Evolutionary conservation across 768 basidiomycete species (phyloP).

Genomic region (Saitozyma podzolica): DNA sequence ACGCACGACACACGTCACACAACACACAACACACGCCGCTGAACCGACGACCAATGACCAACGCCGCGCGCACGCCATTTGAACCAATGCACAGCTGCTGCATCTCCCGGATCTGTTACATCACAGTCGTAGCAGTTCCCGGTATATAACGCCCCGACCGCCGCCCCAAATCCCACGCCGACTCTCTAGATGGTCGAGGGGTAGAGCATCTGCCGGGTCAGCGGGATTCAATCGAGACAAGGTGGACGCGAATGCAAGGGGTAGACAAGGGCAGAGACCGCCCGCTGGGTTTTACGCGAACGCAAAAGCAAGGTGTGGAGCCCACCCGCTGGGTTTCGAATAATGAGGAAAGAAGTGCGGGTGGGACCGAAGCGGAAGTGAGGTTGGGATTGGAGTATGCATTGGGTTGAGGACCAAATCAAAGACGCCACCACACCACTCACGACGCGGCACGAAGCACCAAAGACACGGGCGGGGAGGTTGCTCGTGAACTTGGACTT

Average conservation of each 20-base stretch:
- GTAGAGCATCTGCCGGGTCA: conserved; percentile 51
- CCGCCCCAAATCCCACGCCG: not conserved
- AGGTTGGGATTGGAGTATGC: too few species aligned
- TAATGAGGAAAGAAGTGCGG: too few species aligned
- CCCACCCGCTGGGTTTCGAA: too few species aligned
- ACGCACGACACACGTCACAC: not conserved
- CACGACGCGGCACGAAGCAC: conserved; percentile 67
- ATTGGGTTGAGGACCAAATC: too few species aligned
- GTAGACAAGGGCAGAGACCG: too few species aligned
- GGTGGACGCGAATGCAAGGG: too few species aligned
- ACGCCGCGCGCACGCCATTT: too few species aligned
- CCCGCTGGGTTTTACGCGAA: too few species aligned
- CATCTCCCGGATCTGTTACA: conserved; percentile 35
- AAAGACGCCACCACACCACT: conserved; percentile 11
- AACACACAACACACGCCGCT: not conserved
- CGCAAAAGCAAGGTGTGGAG: too few species aligned
- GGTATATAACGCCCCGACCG: not conserved
- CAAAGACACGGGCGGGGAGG: conserved; percentile 91
- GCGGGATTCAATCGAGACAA: too few species aligned
- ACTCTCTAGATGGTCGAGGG: conserved; percentile 51
- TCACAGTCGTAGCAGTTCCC: conserved; percentile 26
- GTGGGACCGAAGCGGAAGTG: too few species aligned
- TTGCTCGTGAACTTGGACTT: conserved; percentile 95
- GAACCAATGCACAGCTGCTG: conserved; percentile 6
- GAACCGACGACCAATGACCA: not conserved